phyloP scores from a whole-genome alignment of 805 yeast genomes.

The Saccharomyces jurei region DNA sequence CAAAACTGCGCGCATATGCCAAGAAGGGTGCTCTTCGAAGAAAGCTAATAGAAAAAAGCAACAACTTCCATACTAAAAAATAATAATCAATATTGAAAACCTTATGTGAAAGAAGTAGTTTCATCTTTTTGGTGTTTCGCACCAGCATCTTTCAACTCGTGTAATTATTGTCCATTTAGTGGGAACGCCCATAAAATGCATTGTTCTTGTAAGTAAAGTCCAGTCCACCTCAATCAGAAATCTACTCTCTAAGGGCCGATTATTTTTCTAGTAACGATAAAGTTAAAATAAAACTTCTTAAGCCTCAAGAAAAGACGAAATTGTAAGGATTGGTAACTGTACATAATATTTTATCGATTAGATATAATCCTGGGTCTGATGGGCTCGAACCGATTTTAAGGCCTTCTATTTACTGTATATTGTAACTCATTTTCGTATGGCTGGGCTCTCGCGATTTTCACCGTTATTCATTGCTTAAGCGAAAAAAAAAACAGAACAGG shows the following conservation, averaged over 20 bases:
- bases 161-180: background rate
- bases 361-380: background rate
- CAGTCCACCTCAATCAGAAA: background rate
- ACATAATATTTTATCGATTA: background rate
- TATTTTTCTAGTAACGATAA: background rate
- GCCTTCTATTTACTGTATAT: background rate
- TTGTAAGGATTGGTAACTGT: background rate
- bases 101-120: background rate
- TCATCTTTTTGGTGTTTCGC: background rate
- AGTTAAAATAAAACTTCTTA: background rate
- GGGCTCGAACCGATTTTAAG: background rate
- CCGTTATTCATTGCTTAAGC: background rate
- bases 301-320: background rate
- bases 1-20: conserved; percentile 20
- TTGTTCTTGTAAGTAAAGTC: background rate
- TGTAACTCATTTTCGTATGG: background rate
- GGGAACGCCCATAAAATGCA: background rate
- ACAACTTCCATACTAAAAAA: background rate
- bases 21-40: conserved; percentile 14
- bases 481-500: background rate
- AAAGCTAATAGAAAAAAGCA: background rate
- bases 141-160: background rate
- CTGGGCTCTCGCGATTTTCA: background rate
- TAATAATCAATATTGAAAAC: background rate
- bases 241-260: background rate